Base-by-base conservation (phyloP, 1,284 basidiomycete species). In the Ceratobasidium sp. region DNA sequence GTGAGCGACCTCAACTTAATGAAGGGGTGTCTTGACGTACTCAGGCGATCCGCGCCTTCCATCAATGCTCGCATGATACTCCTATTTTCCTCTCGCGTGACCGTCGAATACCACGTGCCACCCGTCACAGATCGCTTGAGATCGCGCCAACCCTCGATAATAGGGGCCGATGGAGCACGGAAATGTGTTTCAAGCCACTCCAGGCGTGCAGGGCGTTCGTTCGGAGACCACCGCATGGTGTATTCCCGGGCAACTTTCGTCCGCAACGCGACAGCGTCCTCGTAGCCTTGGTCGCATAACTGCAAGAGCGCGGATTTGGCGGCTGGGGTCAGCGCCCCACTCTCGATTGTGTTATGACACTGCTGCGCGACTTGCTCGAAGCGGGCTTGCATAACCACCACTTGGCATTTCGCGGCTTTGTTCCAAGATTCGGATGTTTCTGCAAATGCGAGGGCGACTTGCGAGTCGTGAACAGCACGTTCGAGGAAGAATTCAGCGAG, bases 61-160 rank as follows among this genome's bases (percentile, higher is more conserved):
- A 43, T 79, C 41, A 88, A 80, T 0, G 86, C 84, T 53, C 81
- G 81, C 39, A 88, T 82, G 34, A 90, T 82, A 11, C 82, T 81
- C 74, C 81, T 81, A 71, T 82, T 82, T 78, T 90, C 88, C 16
- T 87, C 84, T 7, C 84, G 75, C 14, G 86, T 85, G 1, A 89
- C 80, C 0, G 83, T 81, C 51, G 81, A 72, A 61, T 88, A 87
- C 68, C 84, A 82, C 0, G 79, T 81, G 49, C 81, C 82, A 34
- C 61, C 66, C 7, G 78, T 73, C 31, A 86, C 77, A 29, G 82
- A 73, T 31, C 59, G 43, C 27, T 73, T 73, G 14, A 73, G 59
- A 3, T 39, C n/a, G n/a, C 41, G 31, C 69, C 69, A 73, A 14
- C 43, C 37, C 1, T 73, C 59, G 31, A 73, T 58, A 54, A 73